Conservation (phyloP, 805 yeast species). For the Hanseniaspora singularis region DNA sequence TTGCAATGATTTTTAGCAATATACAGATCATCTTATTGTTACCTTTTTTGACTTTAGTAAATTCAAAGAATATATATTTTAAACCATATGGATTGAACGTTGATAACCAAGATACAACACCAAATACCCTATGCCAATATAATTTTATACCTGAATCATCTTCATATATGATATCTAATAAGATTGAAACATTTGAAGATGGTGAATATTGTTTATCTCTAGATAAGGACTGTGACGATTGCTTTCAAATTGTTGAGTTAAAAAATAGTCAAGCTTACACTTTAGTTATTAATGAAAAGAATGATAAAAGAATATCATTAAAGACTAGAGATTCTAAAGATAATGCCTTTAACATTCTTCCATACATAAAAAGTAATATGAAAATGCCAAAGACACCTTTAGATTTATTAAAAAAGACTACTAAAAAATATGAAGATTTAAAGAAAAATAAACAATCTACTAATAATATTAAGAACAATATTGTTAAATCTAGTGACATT, state of each 20-base stretch:
- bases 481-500: not conserved
- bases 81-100: not conserved
- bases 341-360: not conserved
- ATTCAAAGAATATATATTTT: constrained; percentile 5
- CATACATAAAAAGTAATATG: not conserved
- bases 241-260: constrained; percentile 4
- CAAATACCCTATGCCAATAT: constrained; percentile 2
- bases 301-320: not conserved
- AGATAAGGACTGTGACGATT: not conserved
- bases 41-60: not conserved
- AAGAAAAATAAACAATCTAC: constrained; percentile 2
- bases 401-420: constrained; percentile 11
- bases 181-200: not conserved
- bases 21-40: not conserved
- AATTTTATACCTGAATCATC: constrained; percentile 13
- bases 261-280: not conserved
- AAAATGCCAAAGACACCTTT: constrained; percentile 4
- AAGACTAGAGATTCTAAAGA: not conserved
- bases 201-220: constrained; percentile 8
- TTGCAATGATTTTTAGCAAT: too few relatives aligned
- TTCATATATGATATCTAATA: constrained; percentile 1
- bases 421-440: constrained; percentile 13
- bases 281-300: not conserved
- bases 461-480: constrained; percentile 1
- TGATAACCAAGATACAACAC: not conserved